Base-by-base conservation (phyloP, 257 asterid genomes). In the Voacanga thouarsii region DNA sequence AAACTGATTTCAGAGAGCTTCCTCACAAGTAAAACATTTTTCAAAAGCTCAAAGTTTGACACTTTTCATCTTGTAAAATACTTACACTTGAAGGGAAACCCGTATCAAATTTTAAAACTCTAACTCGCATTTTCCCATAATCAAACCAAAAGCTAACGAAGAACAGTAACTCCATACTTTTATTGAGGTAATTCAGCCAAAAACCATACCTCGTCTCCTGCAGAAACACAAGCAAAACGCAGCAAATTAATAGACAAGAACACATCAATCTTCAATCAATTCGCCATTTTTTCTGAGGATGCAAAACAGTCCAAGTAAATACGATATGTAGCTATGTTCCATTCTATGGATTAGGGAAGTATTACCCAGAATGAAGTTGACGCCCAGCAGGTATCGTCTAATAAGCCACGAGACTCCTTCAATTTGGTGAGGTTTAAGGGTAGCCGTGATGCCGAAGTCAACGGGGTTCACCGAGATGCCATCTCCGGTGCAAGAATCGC, bases 141-240 rank as follows among this genome's bases (percentile, higher is more conserved):
- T 28, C 63, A 49, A 71, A 50, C 49, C 0, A 71, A 80, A 18
- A 41, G 24, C 72, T 39, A 67, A 23, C 28, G 0, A 39, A 19
- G 26, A 67, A 39, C 6, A 39, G n/a, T 39, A 66, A 45, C 15
- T 68, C 33, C 73, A 4, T n/a, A 9, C 53, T 30, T 41, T 21
- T 53, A 23, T 39, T 23, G 30, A 68, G 9, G 33, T 9, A 68
- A 41, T 70, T 59, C 67, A 78, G 65, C 7, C 63, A 67, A 66
- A 75, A 71, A 39, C 78, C 86, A 81, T 86, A 94, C 98, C 98
- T 92, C 98, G 57, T 94, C 98, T 41, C 98, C 98, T 94, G 98
- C 89, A 83, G 82, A 69, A 64, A 50, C 60, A 77, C 9, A 80
- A 57, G 7, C 26, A 57, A 69, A 24, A 50, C 79, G n/a, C 1